Evolutionary conservation across 805 yeast species (phyloP), one percentile per base, ranked within the genome.

Genomic region (Yarrowia deformans): DNA sequence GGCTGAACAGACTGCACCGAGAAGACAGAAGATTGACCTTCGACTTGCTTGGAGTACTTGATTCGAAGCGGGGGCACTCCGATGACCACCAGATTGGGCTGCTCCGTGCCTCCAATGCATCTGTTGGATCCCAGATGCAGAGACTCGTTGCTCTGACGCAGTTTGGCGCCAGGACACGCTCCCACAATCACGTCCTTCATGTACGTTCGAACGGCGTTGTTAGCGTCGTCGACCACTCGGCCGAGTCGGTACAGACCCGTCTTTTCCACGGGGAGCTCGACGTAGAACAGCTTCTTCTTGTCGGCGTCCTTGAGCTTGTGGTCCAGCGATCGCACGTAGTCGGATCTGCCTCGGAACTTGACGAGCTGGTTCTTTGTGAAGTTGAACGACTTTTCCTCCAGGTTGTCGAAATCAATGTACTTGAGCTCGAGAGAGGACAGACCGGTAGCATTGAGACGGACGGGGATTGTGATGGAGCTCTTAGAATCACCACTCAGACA

Each of bases 1-100:
- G 90, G 89, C 68, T 83, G 85, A 32, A 84, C 73, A 52, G 82
- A 79, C 55, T 83, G 83, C 67, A 84, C 84, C 40, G 78, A 76
- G 55, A 79, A 75, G 42, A 73, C 74, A 14, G 78, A 77, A 70
- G 86, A 87, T 55, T 83, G 84, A 2, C 74, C 77, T 23, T 69
- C 70, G 19, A 76, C 71, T 12, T 75, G 69, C 10, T 75, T 72
- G 45, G 79, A 79, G 74, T 88, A 89, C 50, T 81, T 80, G 43
- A 90, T 78, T 29, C 84, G 84, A 70, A 90, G 77, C 0, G 99
- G 98, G 0, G 94, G 88, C 1, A 92, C 90, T 67, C 98, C 98
- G 19, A 81, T 78, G 0, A 88, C 84, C 1, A 83, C 80, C 40
- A 94, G 82, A 14, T 79, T 78, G 0, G 88, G 78, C 29, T 83